These are phyloP conservation scores for Bryoglossum gracile DNA, from an alignment of 495 filamentous ascomycete species.

Conservation along the genomic window DNA sequence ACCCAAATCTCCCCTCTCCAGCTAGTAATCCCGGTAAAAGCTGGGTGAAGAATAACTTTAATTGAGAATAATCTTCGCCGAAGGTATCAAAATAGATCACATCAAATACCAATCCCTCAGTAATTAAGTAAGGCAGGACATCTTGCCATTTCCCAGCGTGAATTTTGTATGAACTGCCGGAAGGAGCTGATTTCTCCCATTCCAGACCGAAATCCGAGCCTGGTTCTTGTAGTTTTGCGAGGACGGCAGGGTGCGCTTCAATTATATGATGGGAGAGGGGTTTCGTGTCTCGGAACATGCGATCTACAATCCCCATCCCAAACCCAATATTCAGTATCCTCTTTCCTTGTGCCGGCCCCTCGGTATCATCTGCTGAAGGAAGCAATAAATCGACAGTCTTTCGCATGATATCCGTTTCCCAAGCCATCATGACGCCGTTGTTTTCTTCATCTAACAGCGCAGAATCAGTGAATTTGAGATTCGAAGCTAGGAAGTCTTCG, in stretches of 20 bases:
- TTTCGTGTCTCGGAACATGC: conserved; percentile 63
- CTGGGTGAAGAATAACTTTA: conserved; percentile 84
- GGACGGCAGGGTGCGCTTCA: conserved; percentile 82
- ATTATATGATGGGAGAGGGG: conserved; percentile 76
- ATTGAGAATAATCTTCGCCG: conserved; percentile 80
- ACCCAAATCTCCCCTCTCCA: conserved; percentile 69
- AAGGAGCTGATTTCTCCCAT: conserved; percentile 36
- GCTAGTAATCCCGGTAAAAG: conserved; percentile 73
- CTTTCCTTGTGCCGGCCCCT: conserved; percentile 43
- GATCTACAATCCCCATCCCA: conserved; percentile 93
- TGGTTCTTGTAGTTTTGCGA: conserved; percentile 52
- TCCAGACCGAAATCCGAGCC: conserved; percentile 36
- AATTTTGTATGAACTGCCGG: conserved; percentile 37
- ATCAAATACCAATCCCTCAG: conserved; percentile 68
- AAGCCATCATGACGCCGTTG: conserved; percentile 97
- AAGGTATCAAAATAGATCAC: conserved; percentile 98
- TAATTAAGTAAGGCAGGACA: conserved; percentile 61
- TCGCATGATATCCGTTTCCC: conserved; percentile 89
- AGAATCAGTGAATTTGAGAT: conserved; percentile 64
- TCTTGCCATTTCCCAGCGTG: conserved; percentile 74
- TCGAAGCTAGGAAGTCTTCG: conserved; percentile 66
- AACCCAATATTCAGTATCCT: conserved; percentile 87
- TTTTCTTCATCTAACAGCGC: conserved; percentile 66
- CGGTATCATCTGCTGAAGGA: too few species aligned
- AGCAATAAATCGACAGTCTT: conserved; percentile 60